These are phyloP conservation scores for Helminthosporium solani DNA, from an alignment of 2,329 filamentous ascomycete genomes.

Conservation along the genomic window DNA sequence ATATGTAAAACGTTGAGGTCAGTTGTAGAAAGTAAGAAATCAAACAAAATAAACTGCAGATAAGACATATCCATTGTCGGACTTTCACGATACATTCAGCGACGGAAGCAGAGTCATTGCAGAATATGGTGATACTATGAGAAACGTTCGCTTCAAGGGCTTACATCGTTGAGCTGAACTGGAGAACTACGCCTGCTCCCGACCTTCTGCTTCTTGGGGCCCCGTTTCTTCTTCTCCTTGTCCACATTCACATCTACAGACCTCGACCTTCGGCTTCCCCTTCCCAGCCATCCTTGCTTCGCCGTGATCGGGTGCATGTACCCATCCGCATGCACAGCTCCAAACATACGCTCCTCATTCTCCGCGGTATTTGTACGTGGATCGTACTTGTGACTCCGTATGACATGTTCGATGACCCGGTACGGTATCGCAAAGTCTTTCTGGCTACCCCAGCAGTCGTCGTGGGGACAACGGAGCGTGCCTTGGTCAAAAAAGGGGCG, in stretches of 20 bases:
- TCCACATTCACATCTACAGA: slow-evolving; percentile 7
- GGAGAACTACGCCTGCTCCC: slow-evolving; percentile 2
- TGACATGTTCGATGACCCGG: slow-evolving; percentile 48
- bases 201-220: slow-evolving; percentile 17
- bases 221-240: slow-evolving; percentile 4
- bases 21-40: too few species aligned
- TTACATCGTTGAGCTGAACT: not conserved
- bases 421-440: slow-evolving; percentile 27
- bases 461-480: slow-evolving; percentile 36
- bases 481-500: slow-evolving; percentile 31
- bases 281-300: slow-evolving; percentile 32
- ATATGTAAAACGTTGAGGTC: too few species aligned
- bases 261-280: slow-evolving; percentile 24
- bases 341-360: slow-evolving; percentile 52
- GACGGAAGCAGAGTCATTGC: too few species aligned
- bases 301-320: slow-evolving; percentile 59
- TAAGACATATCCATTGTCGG: too few species aligned
- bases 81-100: too few species aligned
- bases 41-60: too few species aligned
- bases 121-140: too few species aligned
- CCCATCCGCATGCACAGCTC: slow-evolving; percentile 67
- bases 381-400: slow-evolving; percentile 47
- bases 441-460: slow-evolving; percentile 27
- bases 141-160: not conserved
- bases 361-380: slow-evolving; percentile 46